Evolutionary conservation across 2,329 filamentous ascomycete genomes (phyloP).

Genomic region (Rugonectria rugulosa): DNA sequence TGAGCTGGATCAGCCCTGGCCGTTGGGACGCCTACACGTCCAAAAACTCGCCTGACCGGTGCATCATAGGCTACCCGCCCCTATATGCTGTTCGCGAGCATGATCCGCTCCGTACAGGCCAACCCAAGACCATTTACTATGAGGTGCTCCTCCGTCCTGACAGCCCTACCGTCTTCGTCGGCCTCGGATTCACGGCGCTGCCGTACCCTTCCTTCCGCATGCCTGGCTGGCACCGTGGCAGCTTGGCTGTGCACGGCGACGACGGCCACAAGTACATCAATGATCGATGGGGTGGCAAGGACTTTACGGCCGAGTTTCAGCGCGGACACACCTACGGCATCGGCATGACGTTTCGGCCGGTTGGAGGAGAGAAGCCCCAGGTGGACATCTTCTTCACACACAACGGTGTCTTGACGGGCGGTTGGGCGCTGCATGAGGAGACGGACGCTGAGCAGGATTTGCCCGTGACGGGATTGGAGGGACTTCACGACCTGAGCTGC

Average conservation of each 20-base stretch:
- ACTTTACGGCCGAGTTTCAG: constrained; percentile 71
- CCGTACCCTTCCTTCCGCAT: constrained; percentile 81
- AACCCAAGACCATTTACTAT: constrained; percentile 70
- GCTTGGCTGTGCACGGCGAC: constrained; percentile 79
- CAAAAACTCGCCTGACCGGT: constrained; percentile 62
- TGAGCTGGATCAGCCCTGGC: constrained; percentile 57
- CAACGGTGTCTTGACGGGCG: constrained; percentile 65
- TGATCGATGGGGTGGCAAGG: constrained; percentile 74
- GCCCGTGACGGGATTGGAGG: constrained; percentile 72
- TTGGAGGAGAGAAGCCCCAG: constrained; percentile 39
- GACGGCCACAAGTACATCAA: constrained; percentile 81
- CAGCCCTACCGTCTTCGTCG: constrained; percentile 60
- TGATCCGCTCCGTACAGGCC: constrained; percentile 56
- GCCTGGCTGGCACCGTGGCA: constrained; percentile 82
- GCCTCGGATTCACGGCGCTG: constrained; percentile 74
- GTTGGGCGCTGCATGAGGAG: constrained; percentile 81
- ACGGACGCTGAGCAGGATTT: constrained; percentile 68
- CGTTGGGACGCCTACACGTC: constrained; percentile 57
- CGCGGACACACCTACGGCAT: constrained; percentile 73
- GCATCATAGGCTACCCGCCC: constrained; percentile 72
- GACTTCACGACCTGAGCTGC: constrained; percentile 73
- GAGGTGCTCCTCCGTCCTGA: constrained; percentile 67
- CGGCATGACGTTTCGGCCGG: constrained; percentile 68
- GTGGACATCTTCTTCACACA: constrained; percentile 70
- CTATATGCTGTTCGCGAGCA: constrained; percentile 70